Evolutionary conservation across 2,329 filamentous ascomycete genomes (phyloP), one percentile per base, ranked within the genome.

Genomic region (Verticillium nonalfalfae): DNA sequence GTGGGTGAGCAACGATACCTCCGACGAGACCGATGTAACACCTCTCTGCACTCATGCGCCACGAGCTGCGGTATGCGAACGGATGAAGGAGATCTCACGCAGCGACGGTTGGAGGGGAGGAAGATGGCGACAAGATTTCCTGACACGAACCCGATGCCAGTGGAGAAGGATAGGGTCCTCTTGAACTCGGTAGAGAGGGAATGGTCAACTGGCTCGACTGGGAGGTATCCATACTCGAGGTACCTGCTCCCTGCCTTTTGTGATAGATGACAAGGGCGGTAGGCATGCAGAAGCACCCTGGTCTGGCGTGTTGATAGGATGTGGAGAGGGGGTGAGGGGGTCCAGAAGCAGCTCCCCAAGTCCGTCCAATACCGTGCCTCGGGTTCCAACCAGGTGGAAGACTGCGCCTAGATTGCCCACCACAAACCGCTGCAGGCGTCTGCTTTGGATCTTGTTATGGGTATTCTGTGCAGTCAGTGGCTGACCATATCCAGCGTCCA

Each of bases 141-240:
- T 59, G 57, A 35, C 15, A 59, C 56, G 60, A 59, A 62, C 61
- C 63, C 58, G 63, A 60, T 59, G 60, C 39, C 59, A 60, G 62
- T 63, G 63, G 62, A 63, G 63, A 62, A 64, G 57, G 56, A 40
- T 34, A 35, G 11, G 55, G 52, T 13, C n/a, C n/a, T 52, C 45
- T 52, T 52, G 45, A 52, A 52, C 18, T 52, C 45, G 45, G 45
- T 52, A 52, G 45, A 52, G 26, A 31, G 45, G 39, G 55, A 57
- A 57, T 21, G 61, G 61, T 63, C 54, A 38, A 63, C 45, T 64
- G 45, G 18, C 45, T 31, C 21, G 18, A 21, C 45, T 52, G 45
- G 45, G 7, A 21, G 45, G 45, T 52, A 52, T 52, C 45, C 45
- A 52, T 64, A 39, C 57, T 59, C 60, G 55, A 57, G 58, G 63